Conservation (phyloP, 768 basidiomycete genomes). For the Tylopilus sp. region DNA sequence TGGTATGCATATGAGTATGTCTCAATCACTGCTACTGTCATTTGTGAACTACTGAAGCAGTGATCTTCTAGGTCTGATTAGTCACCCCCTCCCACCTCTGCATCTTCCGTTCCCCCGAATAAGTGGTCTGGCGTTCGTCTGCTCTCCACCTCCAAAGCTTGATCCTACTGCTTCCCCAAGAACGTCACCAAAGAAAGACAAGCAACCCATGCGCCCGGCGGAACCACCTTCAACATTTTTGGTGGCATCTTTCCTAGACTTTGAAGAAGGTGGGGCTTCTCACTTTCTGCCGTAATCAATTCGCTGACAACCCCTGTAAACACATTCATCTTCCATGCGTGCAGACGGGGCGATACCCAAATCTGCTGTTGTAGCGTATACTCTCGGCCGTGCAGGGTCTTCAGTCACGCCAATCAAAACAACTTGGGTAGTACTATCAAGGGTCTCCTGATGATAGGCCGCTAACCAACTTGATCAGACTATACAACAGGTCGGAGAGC, state of each 20-base stretch:
- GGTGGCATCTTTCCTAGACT: slow-evolving; percentile 53
- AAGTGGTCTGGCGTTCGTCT: slow-evolving; percentile 46
- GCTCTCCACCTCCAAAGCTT: slow-evolving; percentile 30
- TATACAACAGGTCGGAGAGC: slow-evolving; percentile 29
- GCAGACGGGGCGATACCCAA: slow-evolving; percentile 36
- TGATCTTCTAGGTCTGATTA: slow-evolving; percentile 35
- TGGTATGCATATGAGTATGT: slow-evolving; percentile 42
- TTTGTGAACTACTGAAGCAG: slow-evolving; percentile 2
- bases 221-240: slow-evolving; percentile 43
- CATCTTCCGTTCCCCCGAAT: slow-evolving; percentile 35
- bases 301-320: slow-evolving; percentile 19
- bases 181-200: slow-evolving; percentile 29
- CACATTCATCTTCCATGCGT: slow-evolving; percentile 32
- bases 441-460: neutral
- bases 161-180: slow-evolving; percentile 26
- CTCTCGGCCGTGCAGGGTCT: slow-evolving; percentile 32
- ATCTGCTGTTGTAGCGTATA: slow-evolving; percentile 33
- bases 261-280: slow-evolving; percentile 52
- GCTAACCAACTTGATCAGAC: slow-evolving; percentile 15
- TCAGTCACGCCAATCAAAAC: slow-evolving; percentile 18
- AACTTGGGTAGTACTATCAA: slow-evolving; percentile 39
- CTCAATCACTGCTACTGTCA: neutral
- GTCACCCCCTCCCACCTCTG: slow-evolving; percentile 47
- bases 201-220: slow-evolving; percentile 15
- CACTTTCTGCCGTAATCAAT: neutral